These are phyloP conservation scores for Amaranthus tricolor DNA, from an alignment of 179 eudicot genomes.

Conservation along the genomic window DNA sequence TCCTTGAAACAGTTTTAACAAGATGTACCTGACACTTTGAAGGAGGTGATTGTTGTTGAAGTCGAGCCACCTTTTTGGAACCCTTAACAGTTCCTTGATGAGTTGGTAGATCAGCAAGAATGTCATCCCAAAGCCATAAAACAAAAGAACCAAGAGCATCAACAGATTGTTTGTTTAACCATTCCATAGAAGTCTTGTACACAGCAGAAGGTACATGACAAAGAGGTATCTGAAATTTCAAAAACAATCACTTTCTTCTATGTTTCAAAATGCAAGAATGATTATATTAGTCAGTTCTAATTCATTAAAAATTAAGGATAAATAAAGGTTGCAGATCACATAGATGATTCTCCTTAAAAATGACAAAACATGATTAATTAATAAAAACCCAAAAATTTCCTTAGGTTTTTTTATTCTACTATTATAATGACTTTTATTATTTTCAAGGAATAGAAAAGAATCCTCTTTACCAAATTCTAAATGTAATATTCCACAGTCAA, in stretches of 20 bases:
- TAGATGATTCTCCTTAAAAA: too few relatives aligned
- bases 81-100: constrained; percentile 35
- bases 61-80: constrained; percentile 25
- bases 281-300: too few relatives aligned
- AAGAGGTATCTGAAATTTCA: constrained; percentile 40
- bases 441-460: too few relatives aligned
- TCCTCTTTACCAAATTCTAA: too few relatives aligned
- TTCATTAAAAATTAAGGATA: too few relatives aligned
- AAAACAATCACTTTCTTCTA: too few relatives aligned
- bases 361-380: too few relatives aligned
- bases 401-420: too few relatives aligned
- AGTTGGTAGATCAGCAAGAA: constrained; percentile 36
- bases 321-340: too few relatives aligned
- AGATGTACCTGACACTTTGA: constrained; percentile 46
- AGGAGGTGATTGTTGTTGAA: constrained; percentile 29
- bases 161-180: constrained; percentile 42
- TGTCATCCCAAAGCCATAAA: constrained; percentile 38
- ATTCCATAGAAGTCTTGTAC: constrained; percentile 44
- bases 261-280: too few relatives aligned
- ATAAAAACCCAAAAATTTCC: too few relatives aligned
- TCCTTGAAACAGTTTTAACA: neutral
- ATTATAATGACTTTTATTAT: too few relatives aligned
- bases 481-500: neutral
- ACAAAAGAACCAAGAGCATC: constrained; percentile 45
- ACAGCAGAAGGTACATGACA: constrained; percentile 41